Conservation (phyloP, 1,284 basidiomycete species). For the Sparassis latifolia region DNA sequence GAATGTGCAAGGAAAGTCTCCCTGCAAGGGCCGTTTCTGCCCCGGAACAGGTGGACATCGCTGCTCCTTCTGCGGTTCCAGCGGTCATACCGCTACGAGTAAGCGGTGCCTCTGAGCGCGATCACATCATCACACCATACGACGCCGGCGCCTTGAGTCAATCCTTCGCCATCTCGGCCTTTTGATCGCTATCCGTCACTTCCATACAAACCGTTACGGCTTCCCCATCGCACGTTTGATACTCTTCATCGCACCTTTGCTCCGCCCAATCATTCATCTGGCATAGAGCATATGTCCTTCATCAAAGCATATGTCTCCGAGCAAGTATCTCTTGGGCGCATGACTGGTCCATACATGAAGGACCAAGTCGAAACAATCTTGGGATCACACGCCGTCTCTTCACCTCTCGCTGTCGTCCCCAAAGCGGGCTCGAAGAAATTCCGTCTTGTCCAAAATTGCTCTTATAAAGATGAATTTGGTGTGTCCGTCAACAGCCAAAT, state of each 20-base stretch:
- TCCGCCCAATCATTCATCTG: no score
- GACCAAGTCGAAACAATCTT: conserved; percentile 23
- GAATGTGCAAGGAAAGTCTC: conserved; percentile 4
- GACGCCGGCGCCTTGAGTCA: conserved; percentile 11
- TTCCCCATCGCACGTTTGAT: conserved; percentile 27
- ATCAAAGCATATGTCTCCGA: conserved; percentile 27
- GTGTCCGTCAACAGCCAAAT: conserved; percentile 26
- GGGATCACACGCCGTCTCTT: conserved; percentile 15
- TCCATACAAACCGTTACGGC: conserved; percentile 17
- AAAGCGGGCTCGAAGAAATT: conserved; percentile 3
- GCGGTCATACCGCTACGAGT: conserved; percentile 7
- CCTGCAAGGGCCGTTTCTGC: conserved; percentile 1
- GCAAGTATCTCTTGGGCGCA: no score
- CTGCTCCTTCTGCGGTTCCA: conserved; percentile 12
- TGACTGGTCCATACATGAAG: no score
- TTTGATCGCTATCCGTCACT: conserved; percentile 23
- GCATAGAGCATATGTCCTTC: conserved; percentile 9
- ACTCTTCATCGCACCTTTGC: conserved; percentile 20
- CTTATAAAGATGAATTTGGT: conserved; percentile 5
- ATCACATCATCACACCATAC: no score
- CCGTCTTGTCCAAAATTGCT: conserved; percentile 12
- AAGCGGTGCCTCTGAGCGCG: conserved; percentile 8
- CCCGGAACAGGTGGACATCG: conserved; percentile 1
- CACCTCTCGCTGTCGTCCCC: conserved; percentile 16
- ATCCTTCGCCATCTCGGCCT: conserved; percentile 6